Base-by-base conservation (phyloP, 495 filamentous ascomycete genomes). In the Penicillium atrosanguineum region DNA sequence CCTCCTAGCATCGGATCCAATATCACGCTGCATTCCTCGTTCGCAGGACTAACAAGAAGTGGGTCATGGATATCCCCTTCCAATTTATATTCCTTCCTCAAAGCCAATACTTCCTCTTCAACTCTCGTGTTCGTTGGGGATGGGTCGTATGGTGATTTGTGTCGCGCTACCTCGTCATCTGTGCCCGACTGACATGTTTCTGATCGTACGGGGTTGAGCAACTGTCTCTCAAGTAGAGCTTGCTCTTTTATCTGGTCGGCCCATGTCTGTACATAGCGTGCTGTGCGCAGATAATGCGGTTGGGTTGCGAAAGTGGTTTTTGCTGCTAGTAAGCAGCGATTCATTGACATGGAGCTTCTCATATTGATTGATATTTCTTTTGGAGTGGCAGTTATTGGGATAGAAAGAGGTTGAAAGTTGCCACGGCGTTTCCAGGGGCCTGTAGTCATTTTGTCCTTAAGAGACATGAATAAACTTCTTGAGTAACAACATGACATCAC, bases 61-160 rank as follows among this genome's bases (percentile, higher is more conserved):
- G 68, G 65, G 37, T 67, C 52, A 16, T 62, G 62, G 7, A 54
- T 20, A 1, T 65, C 56, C 1, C 64, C 62, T 19, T 63, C 63
- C 4, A 63, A 44, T 42, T 14, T 57, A 46, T 63, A 69, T 37
- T 70, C 65, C 21, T 61, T 61, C 23, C 61, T 48, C 8, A 63
- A 42, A 3, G 65, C 65, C 11, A 47, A 49, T 15, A 57, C 52
- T 29, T 70, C 68, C 15, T 52, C 52, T 3, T 65, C 63, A 1
- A 61, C 57, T 19, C 44, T 39, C 4, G 31, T 34, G 11, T 15
- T 34, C 28, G 68, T 67, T 41, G 45, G 55, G 6, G 55, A 45
- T 6, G 63, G 65, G 29, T 69, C 68, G 44, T 64, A 70, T 12
- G 68, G 64, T 0, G 61, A 65, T 45, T 59, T 60, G 58, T 70